These are phyloP conservation scores for Diaporthe australafricana DNA, from an alignment of 2,329 filamentous ascomycete species.

Conservation along the genomic window DNA sequence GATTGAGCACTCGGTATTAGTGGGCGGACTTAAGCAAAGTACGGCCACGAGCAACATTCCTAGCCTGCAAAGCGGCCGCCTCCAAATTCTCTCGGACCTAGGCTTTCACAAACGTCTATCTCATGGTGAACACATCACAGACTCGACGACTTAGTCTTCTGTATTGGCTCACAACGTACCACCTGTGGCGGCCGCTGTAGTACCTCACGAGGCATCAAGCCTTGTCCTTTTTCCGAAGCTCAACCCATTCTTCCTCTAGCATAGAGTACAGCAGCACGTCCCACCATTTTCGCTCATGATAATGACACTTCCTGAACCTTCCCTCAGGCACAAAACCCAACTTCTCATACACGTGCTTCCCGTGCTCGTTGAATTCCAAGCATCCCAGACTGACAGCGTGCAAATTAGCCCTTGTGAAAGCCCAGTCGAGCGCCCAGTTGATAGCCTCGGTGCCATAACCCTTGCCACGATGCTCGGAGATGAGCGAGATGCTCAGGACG, in stretches of 20 bases:
- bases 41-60: not conserved
- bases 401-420: conserved; percentile 56
- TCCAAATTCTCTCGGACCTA: not conserved
- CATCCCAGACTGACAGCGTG: conserved; percentile 56
- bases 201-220: too few species aligned
- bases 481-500: conserved; percentile 51
- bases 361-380: conserved; percentile 56
- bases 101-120: not conserved
- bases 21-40: conserved; percentile 17
- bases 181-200: rapidly evolving
- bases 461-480: conserved; percentile 41
- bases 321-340: conserved; percentile 60
- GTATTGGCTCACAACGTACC: too few species aligned
- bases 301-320: conserved; percentile 53
- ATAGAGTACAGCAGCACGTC: conserved; percentile 50
- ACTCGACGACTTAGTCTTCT: rapidly evolving
- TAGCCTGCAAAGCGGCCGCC: not conserved
- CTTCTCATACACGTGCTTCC: conserved; percentile 54
- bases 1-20: not conserved
- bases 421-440: conserved; percentile 59
- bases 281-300: conserved; percentile 55
- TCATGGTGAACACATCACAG: not conserved
- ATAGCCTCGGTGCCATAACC: conserved; percentile 61
- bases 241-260: conserved; percentile 53
- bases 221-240: conserved; percentile 8